phyloP scores from a whole-genome alignment of 768 basidiomycete genomes.

The Mrakia frigida region DNA sequence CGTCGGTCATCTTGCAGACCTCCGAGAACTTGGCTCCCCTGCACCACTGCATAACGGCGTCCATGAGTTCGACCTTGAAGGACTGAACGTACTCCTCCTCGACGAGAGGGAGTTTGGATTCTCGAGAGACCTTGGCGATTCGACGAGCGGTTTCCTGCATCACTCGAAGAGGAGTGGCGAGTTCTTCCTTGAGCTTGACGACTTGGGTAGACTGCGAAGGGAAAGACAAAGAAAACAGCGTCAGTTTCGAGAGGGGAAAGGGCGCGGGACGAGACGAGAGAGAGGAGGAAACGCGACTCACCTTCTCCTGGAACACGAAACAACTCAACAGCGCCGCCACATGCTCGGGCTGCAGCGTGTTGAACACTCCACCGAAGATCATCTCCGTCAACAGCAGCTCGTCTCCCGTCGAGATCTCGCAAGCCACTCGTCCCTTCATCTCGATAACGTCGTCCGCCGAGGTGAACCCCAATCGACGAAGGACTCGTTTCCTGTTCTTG shows the following conservation, averaged over 20 bases:
- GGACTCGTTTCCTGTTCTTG: conserved; percentile 87
- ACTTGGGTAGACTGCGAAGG: conserved; percentile 36
- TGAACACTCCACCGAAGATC: conserved; percentile 96
- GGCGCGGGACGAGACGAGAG: background rate
- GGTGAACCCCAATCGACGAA: conserved; percentile 87
- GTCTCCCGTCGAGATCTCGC: conserved; percentile 96
- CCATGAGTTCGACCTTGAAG: conserved; percentile 99
- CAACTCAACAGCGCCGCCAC: conserved; percentile 91
- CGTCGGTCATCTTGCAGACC: conserved; percentile 66
- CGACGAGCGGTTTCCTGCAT: conserved; percentile 94
- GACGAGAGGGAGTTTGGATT: conserved; percentile 78
- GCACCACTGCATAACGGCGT: conserved; percentile 95
- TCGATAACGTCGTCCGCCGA: conserved; percentile 86
- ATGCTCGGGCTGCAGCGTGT: conserved; percentile 79
- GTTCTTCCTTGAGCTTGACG: conserved; percentile 83
- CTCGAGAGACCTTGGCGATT: conserved; percentile 94
- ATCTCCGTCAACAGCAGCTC: conserved; percentile 93
- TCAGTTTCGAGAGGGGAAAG: background rate
- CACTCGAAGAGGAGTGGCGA: conserved; percentile 81
- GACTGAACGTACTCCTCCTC: conserved; percentile 93
- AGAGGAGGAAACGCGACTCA: conserved; percentile 40
- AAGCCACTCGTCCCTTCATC: conserved; percentile 95
- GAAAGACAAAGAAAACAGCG: background rate
- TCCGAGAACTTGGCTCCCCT: conserved; percentile 94
- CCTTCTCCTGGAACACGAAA: conserved; percentile 97